Conservation (phyloP, 306 rosid genomes). For the Cajanus cajan region DNA sequence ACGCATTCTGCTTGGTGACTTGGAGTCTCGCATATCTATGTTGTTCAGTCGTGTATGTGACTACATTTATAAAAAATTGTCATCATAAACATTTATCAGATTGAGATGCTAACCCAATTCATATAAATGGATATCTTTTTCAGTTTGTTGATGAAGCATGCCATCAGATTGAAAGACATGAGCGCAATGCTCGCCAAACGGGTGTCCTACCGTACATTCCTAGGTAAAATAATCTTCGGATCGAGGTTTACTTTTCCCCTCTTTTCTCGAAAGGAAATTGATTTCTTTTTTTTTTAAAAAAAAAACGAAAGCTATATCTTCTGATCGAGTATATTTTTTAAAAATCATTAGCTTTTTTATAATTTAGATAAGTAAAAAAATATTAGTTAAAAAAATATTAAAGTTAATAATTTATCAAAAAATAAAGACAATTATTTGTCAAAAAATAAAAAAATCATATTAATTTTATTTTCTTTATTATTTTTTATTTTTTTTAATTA, state of each 20-base stretch:
- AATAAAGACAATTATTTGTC: too few relatives aligned
- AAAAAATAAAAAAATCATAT: too few relatives aligned
- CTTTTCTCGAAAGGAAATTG: conserved; percentile 1
- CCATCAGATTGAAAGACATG: conserved; percentile 89
- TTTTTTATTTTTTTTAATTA: too few relatives aligned
- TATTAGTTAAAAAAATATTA: too few relatives aligned
- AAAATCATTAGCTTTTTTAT: background rate
- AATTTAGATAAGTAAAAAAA: too few relatives aligned
- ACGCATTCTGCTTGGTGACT: conserved; percentile 80
- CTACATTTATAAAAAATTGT: conserved; percentile 17
- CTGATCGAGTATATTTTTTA: background rate
- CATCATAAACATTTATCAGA: conserved; percentile 24
- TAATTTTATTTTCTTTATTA: too few relatives aligned
- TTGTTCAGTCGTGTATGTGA: conserved; percentile 78
- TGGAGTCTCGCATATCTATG: conserved; percentile 77
- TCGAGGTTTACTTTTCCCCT: conserved; percentile 14
- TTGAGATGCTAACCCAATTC: conserved; percentile 26
- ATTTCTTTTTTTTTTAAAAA: too few relatives aligned
- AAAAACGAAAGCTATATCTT: background rate
- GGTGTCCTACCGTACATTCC: conserved; percentile 88
- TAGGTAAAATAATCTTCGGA: conserved; percentile 52
- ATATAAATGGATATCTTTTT: conserved; percentile 29
- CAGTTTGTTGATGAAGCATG: conserved; percentile 95
- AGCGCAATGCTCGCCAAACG: conserved; percentile 76
- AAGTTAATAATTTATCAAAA: too few relatives aligned